A percentile compares a stretch with the other conserved stretches of the same genome.
Evolutionary conservation across 139 green algal genomes (phyloP).

Genomic region (Tetradesmus obliquus): DNA sequence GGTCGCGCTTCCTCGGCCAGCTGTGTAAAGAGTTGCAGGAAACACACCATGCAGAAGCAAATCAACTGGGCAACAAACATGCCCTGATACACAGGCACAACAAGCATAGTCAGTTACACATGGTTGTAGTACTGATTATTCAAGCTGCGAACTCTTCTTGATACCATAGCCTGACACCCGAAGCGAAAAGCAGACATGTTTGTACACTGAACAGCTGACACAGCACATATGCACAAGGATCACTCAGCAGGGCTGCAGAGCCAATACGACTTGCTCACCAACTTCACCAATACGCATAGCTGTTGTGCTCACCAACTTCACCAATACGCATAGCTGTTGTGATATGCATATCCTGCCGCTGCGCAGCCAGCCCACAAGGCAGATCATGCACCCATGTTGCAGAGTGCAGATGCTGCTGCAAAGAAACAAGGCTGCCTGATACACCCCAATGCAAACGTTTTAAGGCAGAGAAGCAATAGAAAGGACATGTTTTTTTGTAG

Average conservation of each 20-base stretch:
- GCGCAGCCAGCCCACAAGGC: background rate
- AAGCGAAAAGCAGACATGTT: background rate
- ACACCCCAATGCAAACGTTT: background rate
- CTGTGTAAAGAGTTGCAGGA: no score
- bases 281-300: background rate
- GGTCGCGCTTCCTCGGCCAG: no score
- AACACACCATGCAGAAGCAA: no score
- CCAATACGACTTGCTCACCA: background rate
- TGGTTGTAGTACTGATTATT: background rate
- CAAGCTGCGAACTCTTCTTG: background rate
- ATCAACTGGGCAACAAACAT: no score
- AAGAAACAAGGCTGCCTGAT: background rate
- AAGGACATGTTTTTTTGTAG: background rate
- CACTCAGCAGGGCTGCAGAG: background rate
- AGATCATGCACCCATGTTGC: background rate
- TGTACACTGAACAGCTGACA: background rate
- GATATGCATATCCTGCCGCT: background rate
- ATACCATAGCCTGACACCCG: background rate
- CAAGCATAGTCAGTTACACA: background rate
- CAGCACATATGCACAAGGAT: background rate
- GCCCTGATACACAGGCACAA: no score
- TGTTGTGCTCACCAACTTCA: background rate
- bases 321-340: background rate
- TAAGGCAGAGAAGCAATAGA: background rate
- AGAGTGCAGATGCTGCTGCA: slow-evolving; percentile 1